Percentiles rank a stretch among this genome's conserved stretches.
These are phyloP conservation scores for Sclerotinia borealis DNA, from an alignment of 2,329 filamentous ascomycete species.

Conservation along the genomic window DNA sequence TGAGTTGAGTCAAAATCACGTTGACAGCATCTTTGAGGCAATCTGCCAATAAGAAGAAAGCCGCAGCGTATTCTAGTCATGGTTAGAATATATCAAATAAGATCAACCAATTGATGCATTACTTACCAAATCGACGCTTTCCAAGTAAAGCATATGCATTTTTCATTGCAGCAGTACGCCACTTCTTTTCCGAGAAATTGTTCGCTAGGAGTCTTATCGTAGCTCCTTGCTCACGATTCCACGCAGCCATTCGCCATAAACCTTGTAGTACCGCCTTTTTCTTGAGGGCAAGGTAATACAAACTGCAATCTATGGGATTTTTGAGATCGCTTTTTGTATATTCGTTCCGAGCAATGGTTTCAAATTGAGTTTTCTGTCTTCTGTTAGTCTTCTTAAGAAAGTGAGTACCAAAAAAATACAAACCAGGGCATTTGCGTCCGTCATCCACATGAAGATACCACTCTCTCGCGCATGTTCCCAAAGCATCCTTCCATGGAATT, in stretches of 20 bases:
- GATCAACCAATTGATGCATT: neutral
- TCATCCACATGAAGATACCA: conserved; percentile 93
- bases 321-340: conserved; percentile 84
- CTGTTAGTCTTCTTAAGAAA: conserved; percentile 15
- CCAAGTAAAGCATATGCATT: conserved; percentile 95
- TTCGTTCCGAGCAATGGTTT: conserved; percentile 85
- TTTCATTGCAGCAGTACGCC: conserved; percentile 85
- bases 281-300: conserved; percentile 84
- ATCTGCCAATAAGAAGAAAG: conserved; percentile 90
- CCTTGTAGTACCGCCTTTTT: conserved; percentile 90
- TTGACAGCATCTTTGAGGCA: conserved; percentile 78
- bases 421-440: conserved; percentile 70
- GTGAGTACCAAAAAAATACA: conserved; percentile 30
- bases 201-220: conserved; percentile 80
- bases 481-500: conserved; percentile 71
- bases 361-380: conserved; percentile 67
- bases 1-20: conserved; percentile 79
- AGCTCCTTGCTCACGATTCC: conserved; percentile 77
- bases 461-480: conserved; percentile 84
- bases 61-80: conserved; percentile 74
- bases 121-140: conserved; percentile 74
- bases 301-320: conserved; percentile 82
- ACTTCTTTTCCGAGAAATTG: conserved; percentile 80
- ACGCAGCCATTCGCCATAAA: conserved; percentile 88
- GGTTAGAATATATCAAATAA: conserved; percentile 14